A percentile compares a stretch with the other conserved stretches of the same genome.
These are phyloP conservation scores for Podaxis sp. DNA, from an alignment of 768 basidiomycete genomes.

Conservation along the genomic window DNA sequence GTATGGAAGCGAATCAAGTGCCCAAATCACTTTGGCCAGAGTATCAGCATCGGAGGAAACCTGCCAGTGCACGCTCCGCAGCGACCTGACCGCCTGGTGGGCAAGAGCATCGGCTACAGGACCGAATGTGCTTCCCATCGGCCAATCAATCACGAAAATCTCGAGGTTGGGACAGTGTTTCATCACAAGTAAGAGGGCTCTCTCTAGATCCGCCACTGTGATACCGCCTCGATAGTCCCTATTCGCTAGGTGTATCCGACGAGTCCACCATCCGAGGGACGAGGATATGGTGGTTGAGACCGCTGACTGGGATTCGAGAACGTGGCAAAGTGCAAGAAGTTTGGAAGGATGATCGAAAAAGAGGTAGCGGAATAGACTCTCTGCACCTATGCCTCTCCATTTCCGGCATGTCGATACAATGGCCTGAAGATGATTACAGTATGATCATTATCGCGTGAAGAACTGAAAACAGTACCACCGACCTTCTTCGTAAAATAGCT, in stretches of 20 bases:
- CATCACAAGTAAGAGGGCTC: conserved; percentile 56
- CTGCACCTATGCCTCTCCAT: conserved; percentile 60
- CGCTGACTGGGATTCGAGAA: conserved; percentile 45
- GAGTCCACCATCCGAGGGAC: conserved; percentile 68
- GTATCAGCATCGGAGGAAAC: conserved; percentile 45
- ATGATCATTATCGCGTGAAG: neutral
- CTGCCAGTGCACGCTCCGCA: conserved; percentile 63
- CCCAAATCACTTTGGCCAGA: conserved; percentile 69
- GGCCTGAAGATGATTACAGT: conserved; percentile 38
- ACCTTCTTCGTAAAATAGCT: conserved; percentile 73
- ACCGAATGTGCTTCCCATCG: conserved; percentile 57
- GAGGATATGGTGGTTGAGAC: conserved; percentile 35
- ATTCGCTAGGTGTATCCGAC: conserved; percentile 52
- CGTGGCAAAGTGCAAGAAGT: conserved; percentile 47
- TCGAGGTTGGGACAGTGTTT: conserved; percentile 70
- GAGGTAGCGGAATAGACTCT: conserved; percentile 67
- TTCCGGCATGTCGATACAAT: conserved; percentile 66
- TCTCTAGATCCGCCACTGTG: conserved; percentile 48
- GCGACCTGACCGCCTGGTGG: conserved; percentile 42
- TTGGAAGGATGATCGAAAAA: conserved; percentile 63
- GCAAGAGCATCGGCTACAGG: conserved; percentile 64
- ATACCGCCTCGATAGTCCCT: conserved; percentile 31
- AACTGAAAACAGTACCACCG: conserved; percentile 15
- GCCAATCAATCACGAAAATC: conserved; percentile 68
- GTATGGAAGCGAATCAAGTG: conserved; percentile 57